Conservation (phyloP, 768 basidiomycete genomes). For the Pleurotus cornucopiae region DNA sequence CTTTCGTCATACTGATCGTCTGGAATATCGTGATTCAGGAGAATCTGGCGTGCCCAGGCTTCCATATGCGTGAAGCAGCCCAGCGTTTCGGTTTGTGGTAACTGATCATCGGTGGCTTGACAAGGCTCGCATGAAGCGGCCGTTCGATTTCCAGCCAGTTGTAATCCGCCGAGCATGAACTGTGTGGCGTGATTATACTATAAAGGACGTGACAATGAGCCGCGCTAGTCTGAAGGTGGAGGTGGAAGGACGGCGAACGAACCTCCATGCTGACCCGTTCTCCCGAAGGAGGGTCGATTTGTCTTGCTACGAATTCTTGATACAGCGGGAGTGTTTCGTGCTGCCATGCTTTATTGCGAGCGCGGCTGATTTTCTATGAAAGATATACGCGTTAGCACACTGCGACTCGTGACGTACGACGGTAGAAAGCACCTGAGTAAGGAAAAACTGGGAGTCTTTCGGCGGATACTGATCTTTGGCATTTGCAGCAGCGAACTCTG, state of each 20-base stretch:
- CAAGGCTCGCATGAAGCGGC: not conserved
- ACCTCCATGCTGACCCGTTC: not conserved
- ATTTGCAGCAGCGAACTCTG: too few relatives aligned
- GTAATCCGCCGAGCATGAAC: not conserved
- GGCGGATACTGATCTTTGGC: not conserved
- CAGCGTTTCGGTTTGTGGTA: not conserved
- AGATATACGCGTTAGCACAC: not conserved
- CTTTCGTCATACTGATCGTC: not conserved
- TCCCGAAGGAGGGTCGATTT: not conserved
- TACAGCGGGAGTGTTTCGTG: not conserved
- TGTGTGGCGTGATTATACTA: not conserved
- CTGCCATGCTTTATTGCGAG: not conserved
- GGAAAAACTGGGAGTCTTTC: not conserved
- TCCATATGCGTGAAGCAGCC: not conserved
- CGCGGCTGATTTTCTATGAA: not conserved
- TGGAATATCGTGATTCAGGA: not conserved
- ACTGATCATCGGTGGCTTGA: not conserved
- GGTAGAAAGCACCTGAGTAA: too few relatives aligned
- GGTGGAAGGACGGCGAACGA: not conserved
- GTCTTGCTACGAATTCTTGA: not conserved
- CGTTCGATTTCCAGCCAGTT: not conserved
- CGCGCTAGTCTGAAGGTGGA: not conserved
- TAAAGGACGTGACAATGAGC: not conserved
- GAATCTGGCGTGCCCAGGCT: not conserved
- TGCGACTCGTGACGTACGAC: not conserved